Percentiles rank a stretch among this genome's conserved stretches.
Evolutionary conservation across 352 stramenopile genomes (phyloP).

Genomic region (Globisporangium barbulae): DNA sequence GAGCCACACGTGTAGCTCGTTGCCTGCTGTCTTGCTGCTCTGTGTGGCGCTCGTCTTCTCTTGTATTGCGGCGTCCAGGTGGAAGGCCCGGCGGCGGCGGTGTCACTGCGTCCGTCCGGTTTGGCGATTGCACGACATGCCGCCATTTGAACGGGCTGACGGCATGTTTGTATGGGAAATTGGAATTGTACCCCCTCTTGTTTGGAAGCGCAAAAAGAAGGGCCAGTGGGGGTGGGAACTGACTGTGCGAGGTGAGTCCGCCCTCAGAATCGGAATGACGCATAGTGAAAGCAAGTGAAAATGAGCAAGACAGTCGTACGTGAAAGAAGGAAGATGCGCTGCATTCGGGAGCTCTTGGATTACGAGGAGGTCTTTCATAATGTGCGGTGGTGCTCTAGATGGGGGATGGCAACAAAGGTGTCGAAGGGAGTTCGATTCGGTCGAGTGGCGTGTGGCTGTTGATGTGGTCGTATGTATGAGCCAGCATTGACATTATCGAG

Average conservation of each 20-base stretch:
- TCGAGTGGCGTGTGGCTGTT: too few relatives aligned
- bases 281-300: slow-evolving; percentile 1
- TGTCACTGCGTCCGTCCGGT: neutral
- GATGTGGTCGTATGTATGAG: too few relatives aligned
- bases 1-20: neutral
- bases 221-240: slow-evolving; percentile 3
- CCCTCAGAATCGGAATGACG: neutral
- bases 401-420: too few relatives aligned
- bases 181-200: slow-evolving; percentile 6
- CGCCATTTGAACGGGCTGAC: neutral
- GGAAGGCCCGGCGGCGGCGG: neutral
- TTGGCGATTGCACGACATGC: slow-evolving; percentile 10
- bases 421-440: too few relatives aligned
- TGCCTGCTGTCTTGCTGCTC: neutral
- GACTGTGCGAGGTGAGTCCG: neutral
- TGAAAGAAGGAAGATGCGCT: neutral
- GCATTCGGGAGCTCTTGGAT: neutral
- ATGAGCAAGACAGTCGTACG: neutral
- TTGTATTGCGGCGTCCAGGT: neutral
- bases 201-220: neutral
- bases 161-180: slow-evolving; percentile 1
- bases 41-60: neutral
- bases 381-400: too few relatives aligned
- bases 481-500: too few relatives aligned
- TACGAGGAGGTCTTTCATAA: neutral